Percentiles rank a stretch among this genome's conserved stretches.
phyloP scores from a whole-genome alignment of 495 filamentous ascomycete species.

The Pyronema domesticum region DNA sequence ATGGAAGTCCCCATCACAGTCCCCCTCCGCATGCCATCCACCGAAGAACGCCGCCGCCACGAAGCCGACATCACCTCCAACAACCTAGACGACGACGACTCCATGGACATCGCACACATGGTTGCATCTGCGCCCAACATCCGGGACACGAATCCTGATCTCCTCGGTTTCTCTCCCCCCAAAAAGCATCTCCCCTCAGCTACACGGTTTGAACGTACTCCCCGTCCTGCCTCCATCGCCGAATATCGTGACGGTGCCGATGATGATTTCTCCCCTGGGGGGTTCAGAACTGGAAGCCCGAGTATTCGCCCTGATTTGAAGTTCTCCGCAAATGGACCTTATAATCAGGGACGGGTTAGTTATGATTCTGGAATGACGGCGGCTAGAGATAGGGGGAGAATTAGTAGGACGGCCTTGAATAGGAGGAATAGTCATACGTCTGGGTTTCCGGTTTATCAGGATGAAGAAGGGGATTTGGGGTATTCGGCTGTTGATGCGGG shows the following conservation, averaged over 20 bases:
- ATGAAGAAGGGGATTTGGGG: constrained; percentile 78
- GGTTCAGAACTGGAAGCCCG: not conserved
- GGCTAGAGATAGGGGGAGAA: not conserved
- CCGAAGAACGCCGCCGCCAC: constrained; percentile 50
- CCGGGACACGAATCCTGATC: constrained; percentile 36
- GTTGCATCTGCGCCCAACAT: constrained; percentile 39
- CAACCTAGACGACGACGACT: constrained; percentile 27
- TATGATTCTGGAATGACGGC: constrained; percentile 11
- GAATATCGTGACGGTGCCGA: not conserved
- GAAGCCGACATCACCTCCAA: constrained; percentile 27
- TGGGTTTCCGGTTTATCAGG: constrained; percentile 35
- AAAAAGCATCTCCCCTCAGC: constrained; percentile 54
- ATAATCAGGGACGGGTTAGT: constrained; percentile 13
- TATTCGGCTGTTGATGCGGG: constrained; percentile 87
- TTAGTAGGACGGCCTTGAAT: not conserved
- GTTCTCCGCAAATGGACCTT: not conserved
- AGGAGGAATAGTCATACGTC: not conserved
- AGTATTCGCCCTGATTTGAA: not conserved
- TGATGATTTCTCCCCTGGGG: not conserved
- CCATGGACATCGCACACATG: constrained; percentile 78
- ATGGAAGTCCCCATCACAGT: constrained; percentile 91
- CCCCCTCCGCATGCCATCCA: constrained; percentile 62
- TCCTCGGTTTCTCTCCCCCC: constrained; percentile 52
- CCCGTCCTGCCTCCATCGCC: not conserved
- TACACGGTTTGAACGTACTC: constrained; percentile 65